Evolutionary conservation across 768 basidiomycete species (phyloP).

Genomic region (Podaxis sp.): DNA sequence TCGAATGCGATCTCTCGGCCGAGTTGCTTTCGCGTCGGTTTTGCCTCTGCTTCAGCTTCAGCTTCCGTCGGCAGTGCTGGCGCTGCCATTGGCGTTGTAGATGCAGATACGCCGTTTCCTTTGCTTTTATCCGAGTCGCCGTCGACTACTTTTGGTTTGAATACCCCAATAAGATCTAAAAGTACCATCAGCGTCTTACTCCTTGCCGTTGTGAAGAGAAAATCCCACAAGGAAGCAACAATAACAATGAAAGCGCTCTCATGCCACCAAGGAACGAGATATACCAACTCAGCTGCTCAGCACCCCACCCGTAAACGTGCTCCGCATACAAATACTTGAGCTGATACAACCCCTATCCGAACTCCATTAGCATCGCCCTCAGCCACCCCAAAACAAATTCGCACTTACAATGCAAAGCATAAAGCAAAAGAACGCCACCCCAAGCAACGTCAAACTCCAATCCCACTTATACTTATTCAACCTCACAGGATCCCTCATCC

Average conservation of each 20-base stretch:
- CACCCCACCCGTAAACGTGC: conserved; percentile 68
- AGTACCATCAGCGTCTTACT: not conserved
- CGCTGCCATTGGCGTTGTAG: not conserved
- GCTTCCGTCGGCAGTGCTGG: not conserved
- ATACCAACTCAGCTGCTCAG: conserved; percentile 72
- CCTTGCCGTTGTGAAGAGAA: not conserved
- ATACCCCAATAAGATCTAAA: conserved; percentile 5
- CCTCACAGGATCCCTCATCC: conserved; percentile 35
- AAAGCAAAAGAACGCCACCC: conserved; percentile 53
- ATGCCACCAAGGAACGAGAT: conserved; percentile 62
- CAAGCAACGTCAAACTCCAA: conserved; percentile 78
- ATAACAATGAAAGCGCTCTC: conserved; percentile 57
- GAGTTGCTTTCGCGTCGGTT: conserved; percentile 49
- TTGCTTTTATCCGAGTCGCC: not conserved
- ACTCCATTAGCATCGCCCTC: not conserved
- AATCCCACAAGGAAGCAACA: conserved; percentile 37
- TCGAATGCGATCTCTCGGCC: conserved; percentile 69
- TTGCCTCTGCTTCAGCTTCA: conserved; percentile 31
- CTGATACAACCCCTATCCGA: conserved; percentile 62
- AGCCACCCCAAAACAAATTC: not conserved
- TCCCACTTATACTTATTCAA: conserved; percentile 47
- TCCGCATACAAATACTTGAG: conserved; percentile 80
- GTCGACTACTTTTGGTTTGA: conserved; percentile 8
- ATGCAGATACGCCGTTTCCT: conserved; percentile 3
- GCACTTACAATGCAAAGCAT: conserved; percentile 62